Evolutionary conservation across 2,329 filamentous ascomycete species (phyloP).

Genomic region (Trichoderma polysporum): DNA sequence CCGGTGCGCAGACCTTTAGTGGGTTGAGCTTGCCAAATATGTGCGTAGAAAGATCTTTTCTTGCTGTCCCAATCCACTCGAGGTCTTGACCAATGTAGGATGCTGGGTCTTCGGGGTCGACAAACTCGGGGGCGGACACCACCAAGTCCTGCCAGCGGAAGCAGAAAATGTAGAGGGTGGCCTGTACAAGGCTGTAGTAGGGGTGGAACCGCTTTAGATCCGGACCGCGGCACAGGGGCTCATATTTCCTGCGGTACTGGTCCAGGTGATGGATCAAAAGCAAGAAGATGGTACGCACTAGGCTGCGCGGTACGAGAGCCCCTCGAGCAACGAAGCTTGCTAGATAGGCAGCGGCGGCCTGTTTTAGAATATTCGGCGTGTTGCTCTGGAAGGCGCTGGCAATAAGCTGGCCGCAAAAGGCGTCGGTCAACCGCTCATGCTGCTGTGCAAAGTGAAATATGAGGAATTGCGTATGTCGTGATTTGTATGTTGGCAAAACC

Average conservation of each 20-base stretch:
- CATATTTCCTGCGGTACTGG: conserved; percentile 68
- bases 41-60: conserved; percentile 70
- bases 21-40: conserved; percentile 91
- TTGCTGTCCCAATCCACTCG: conserved; percentile 72
- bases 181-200: conserved; percentile 88
- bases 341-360: conserved; percentile 87
- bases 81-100: conserved; percentile 70
- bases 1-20: conserved; percentile 87
- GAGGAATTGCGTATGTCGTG: conserved; percentile 91
- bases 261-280: conserved; percentile 78
- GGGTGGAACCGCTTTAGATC: conserved; percentile 80
- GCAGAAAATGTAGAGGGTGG: conserved; percentile 91
- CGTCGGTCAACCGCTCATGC: conserved; percentile 73
- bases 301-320: conserved; percentile 70
- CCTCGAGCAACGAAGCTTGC: conserved; percentile 93
- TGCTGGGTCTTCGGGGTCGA: conserved; percentile 61
- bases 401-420: conserved; percentile 74
- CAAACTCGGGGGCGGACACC: conserved; percentile 56
- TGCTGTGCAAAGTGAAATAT: conserved; percentile 93
- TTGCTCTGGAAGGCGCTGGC: conserved; percentile 54
- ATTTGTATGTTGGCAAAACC: conserved; percentile 87
- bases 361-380: conserved; percentile 70
- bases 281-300: conserved; percentile 80
- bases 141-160: conserved; percentile 95
- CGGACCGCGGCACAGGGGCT: conserved; percentile 74